phyloP scores from a whole-genome alignment of 495 filamentous ascomycete species.

The Beverwykella pulmonaria region DNA sequence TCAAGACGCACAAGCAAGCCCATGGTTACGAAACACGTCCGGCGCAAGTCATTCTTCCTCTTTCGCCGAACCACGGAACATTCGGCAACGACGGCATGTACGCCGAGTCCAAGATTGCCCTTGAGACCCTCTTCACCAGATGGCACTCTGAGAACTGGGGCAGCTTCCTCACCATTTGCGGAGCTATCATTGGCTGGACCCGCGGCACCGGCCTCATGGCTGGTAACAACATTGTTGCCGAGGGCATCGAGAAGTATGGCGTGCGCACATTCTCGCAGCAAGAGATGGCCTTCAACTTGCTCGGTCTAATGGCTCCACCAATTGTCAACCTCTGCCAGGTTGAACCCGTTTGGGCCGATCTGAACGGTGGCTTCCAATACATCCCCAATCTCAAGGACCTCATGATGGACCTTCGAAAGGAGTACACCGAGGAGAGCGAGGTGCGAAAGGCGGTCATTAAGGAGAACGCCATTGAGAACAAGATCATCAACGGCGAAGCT shows the following conservation, averaged over 20 bases:
- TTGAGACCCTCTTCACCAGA: slow-evolving; percentile 97
- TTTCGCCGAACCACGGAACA: slow-evolving; percentile 97
- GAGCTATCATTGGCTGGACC: slow-evolving; percentile 98
- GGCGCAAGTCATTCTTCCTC: slow-evolving; percentile 91
- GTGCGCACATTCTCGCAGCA: slow-evolving; percentile 98
- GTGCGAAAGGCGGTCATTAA: slow-evolving; percentile 90
- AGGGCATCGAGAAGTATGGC: slow-evolving; percentile 93
- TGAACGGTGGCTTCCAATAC: slow-evolving; percentile 97
- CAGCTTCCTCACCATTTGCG: slow-evolving; percentile 97
- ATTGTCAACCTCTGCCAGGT: slow-evolving; percentile 95
- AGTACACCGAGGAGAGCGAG: slow-evolving; percentile 92
- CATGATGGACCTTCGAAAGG: slow-evolving; percentile 86
- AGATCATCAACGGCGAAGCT: slow-evolving; percentile 91
- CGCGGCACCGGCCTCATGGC: slow-evolving; percentile 98
- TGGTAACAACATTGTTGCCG: slow-evolving; percentile 96
- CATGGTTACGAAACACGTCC: slow-evolving; percentile 92
- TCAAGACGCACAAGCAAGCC: slow-evolving; percentile 86
- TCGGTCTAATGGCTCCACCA: slow-evolving; percentile 91
- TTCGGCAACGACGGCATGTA: slow-evolving; percentile 98
- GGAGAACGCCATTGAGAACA: slow-evolving; percentile 96
- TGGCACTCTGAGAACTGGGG: slow-evolving; percentile 98
- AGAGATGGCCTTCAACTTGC: slow-evolving; percentile 99
- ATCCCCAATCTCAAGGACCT: slow-evolving; percentile 94
- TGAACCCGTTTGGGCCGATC: slow-evolving; percentile 93
- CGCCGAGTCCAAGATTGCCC: slow-evolving; percentile 93